Percentiles rank a stretch among this genome's conserved stretches.
phyloP scores from a whole-genome alignment of 2,329 filamentous ascomycete species.

The Penicillium italicum region DNA sequence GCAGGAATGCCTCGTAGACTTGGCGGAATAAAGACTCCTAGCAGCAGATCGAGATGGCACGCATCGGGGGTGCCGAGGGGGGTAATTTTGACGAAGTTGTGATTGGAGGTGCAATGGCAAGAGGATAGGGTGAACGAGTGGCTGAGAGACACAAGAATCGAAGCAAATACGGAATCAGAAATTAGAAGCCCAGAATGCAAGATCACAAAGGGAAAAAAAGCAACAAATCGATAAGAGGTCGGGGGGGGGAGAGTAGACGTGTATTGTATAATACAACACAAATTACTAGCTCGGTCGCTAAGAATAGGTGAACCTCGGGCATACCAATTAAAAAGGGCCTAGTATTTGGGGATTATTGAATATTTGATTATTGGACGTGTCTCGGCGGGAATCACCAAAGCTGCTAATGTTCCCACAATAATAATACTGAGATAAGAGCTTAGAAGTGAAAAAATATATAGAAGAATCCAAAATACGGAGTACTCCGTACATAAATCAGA shows the following conservation, averaged over 20 bases:
- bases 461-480: neutral
- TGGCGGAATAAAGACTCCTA: constrained; percentile 7
- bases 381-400: constrained; percentile 6
- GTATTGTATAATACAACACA: constrained; percentile 6
- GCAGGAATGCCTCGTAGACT: neutral
- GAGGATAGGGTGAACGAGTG: neutral
- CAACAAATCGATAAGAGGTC: constrained; percentile 13
- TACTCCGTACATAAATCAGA: neutral
- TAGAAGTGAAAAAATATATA: neutral
- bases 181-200: neutral
- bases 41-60: constrained; percentile 1
- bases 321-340: neutral
- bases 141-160: neutral
- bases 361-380: constrained; percentile 3
- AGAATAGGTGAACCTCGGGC: constrained; percentile 12
- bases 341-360: neutral
- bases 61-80: neutral
- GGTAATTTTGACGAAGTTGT: neutral
- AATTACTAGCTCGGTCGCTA: constrained; percentile 11
- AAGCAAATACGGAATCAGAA: neutral
- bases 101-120: neutral
- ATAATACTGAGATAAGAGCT: neutral
- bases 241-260: constrained; percentile 4
- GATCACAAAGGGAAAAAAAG: constrained; percentile 12
- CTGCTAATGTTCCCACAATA: neutral